Evolutionary conservation across 352 stramenopile species (phyloP).

Genomic region (Phytophthora macrochlamydospora): DNA sequence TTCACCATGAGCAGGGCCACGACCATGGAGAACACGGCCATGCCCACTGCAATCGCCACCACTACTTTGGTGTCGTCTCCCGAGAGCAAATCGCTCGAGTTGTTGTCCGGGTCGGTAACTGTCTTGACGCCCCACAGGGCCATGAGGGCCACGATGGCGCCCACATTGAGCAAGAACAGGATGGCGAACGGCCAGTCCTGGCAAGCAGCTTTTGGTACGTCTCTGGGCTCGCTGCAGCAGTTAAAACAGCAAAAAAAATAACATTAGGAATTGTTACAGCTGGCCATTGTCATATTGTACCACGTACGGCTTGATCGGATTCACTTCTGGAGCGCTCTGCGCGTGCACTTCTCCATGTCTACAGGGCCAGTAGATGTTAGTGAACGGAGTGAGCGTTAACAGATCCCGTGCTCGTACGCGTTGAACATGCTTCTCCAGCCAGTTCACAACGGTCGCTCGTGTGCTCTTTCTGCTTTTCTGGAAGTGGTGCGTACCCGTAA

Average conservation of each 20-base stretch:
- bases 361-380: conserved; percentile 12
- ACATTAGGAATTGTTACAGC: not conserved
- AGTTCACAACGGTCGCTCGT: not conserved
- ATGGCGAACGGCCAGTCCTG: conserved; percentile 84
- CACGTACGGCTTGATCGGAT: conserved; percentile 73
- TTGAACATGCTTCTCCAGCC: not conserved
- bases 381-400: not conserved
- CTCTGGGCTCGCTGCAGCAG: conserved; percentile 33
- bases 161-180: conserved; percentile 81
- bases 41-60: conserved; percentile 54
- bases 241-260: conserved; percentile 1
- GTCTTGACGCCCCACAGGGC: conserved; percentile 72
- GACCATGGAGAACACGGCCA: conserved; percentile 65
- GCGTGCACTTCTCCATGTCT: conserved; percentile 41
- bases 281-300: not conserved
- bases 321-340: conserved; percentile 51
- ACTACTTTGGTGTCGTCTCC: conserved; percentile 65
- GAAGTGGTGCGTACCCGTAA: not conserved
- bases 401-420: not conserved
- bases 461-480: not conserved
- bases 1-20: conserved; percentile 74
- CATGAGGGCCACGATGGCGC: conserved; percentile 70
- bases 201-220: conserved; percentile 40
- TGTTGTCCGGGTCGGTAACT: conserved; percentile 46
- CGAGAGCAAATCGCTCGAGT: conserved; percentile 52